Evolutionary conservation across 140 eudicot genomes (phyloP), one percentile per base, ranked within the genome.

Genomic region (Bidens hawaiensis): DNA sequence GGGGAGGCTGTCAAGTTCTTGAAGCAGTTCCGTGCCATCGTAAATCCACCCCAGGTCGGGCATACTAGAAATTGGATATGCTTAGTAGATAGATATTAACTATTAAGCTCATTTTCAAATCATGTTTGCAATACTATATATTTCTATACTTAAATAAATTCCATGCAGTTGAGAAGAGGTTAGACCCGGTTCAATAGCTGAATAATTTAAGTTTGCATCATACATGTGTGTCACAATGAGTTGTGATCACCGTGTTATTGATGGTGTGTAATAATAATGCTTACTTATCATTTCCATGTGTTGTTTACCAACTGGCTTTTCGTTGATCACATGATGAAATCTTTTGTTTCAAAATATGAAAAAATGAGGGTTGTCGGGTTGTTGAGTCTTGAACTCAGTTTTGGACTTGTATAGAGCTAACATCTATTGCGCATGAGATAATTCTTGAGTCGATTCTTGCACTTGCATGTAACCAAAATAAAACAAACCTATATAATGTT

Each of bases 241-340:
- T 78, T 91, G 98, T 64, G 98, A 91, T 70, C 98, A 91, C 65
- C 96, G 98, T 73, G 98, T n/a, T n/a, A n/a, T n/a, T n/a, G n/a
- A n/a, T n/a, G n/a, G n/a, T n/a, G n/a, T n/a, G n/a, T n/a, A n/a
- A n/a, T n/a, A n/a, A n/a, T n/a, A n/a, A n/a, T n/a, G n/a, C n/a
- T n/a, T n/a, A n/a, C n/a, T n/a, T n/a, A n/a, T n/a, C n/a, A n/a
- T 63, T 64, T 49, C 33, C 23, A 4, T 11, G 21, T 46, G 47
- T 49, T 18, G n/a, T n/a, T n/a, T n/a, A 42, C 43, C 28, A 22
- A 46, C 8, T 46, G 52, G 45, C 24, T 64, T 65, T 58, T 57
- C 48, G 51, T 74, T 74, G 74, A 68, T 67, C 46, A 53, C 22
- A 59, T 26, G 33, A 22, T 60, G 65, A 47, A 60, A 67, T 60